Conservation (phyloP, 176 grass and related monocot species). For the Chloris gayana region DNA sequence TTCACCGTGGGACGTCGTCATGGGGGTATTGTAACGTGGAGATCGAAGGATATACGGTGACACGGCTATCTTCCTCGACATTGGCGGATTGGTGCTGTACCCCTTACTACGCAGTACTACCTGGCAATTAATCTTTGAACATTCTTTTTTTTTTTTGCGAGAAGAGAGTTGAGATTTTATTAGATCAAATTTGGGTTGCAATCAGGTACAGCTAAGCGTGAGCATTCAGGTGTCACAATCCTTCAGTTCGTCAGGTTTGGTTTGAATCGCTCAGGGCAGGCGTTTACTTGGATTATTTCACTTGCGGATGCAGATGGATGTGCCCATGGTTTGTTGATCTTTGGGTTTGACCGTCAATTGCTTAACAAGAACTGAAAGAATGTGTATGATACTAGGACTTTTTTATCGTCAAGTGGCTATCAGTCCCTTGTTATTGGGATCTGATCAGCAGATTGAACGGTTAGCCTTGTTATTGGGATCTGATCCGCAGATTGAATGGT, state of each 20-base stretch:
- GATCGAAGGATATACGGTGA: not conserved
- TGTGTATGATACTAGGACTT: not conserved
- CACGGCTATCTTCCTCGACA: not conserved
- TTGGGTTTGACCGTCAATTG: not conserved
- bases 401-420: not conserved
- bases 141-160: too few species aligned
- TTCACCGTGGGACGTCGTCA: not conserved
- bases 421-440: not conserved
- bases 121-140: not conserved
- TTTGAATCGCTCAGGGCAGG: not conserved
- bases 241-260: constrained; percentile 6
- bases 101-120: too few species aligned
- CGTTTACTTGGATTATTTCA: constrained; percentile 26
- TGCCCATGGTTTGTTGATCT: not conserved
- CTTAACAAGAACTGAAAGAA: not conserved
- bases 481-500: not conserved
- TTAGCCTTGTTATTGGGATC: not conserved
- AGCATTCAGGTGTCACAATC: not conserved
- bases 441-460: not conserved
- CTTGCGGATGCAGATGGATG: not conserved
- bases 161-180: not conserved
- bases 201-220: not conserved
- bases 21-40: not conserved
- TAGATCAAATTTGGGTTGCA: too few species aligned
- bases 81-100: not conserved